Conservation (phyloP, 2,329 filamentous ascomycete species). For the Xylaria sp. region DNA sequence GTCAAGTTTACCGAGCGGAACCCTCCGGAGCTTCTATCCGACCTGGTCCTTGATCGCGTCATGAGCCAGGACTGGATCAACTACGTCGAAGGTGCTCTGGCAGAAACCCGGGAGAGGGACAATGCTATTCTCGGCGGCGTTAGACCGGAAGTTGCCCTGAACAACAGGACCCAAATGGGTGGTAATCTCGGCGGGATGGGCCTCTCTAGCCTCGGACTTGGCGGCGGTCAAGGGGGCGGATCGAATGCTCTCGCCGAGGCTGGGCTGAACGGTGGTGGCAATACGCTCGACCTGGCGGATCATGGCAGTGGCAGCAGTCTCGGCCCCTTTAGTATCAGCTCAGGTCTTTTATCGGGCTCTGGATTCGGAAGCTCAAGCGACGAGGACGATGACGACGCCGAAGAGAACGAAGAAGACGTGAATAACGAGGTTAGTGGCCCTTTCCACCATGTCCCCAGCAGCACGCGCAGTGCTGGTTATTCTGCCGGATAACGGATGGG, state of each 20-base stretch:
- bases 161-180: conserved; percentile 74
- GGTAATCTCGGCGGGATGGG: conserved; percentile 62
- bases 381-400: conserved; percentile 94
- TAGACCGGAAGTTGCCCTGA: conserved; percentile 87
- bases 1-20: conserved; percentile 98
- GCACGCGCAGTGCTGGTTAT: conserved; percentile 12
- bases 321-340: conserved; percentile 77
- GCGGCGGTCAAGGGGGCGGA: conserved; percentile 53
- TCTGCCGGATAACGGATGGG: conserved; percentile 11
- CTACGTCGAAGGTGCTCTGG: conserved; percentile 92
- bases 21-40: conserved; percentile 86
- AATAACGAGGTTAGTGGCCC: conserved; percentile 71
- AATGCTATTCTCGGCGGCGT: conserved; percentile 98
- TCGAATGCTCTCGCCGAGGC: conserved; percentile 82
- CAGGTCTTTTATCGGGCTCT: conserved; percentile 78
- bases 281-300: conserved; percentile 70
- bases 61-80: conserved; percentile 91
- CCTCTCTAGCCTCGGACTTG: conserved; percentile 58
- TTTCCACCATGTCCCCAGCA: conserved; percentile 37
- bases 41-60: conserved; percentile 85
- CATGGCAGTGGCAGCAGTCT: conserved; percentile 73
- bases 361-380: conserved; percentile 96
- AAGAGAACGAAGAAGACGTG: conserved; percentile 82
- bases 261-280: conserved; percentile 72
- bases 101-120: conserved; percentile 93